These are phyloP conservation scores for Fusarium agapanthi DNA, from an alignment of 2,329 filamentous ascomycete species.

Conservation along the genomic window DNA sequence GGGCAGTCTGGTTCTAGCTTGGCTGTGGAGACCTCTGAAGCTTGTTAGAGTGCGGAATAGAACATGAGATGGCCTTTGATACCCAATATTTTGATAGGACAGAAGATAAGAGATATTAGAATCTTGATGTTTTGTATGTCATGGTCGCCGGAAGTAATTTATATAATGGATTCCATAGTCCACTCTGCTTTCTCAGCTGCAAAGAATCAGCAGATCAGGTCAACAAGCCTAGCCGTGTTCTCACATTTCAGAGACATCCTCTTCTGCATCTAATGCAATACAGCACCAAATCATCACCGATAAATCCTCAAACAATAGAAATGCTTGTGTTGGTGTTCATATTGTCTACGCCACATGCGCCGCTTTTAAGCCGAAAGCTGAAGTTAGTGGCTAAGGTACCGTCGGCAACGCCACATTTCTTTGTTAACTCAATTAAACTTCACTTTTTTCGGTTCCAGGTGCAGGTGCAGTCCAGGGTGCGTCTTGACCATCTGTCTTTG, in stretches of 20 bases:
- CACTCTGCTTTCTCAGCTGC: neutral
- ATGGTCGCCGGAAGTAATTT: no score
- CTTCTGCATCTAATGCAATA: neutral
- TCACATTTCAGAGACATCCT: neutral
- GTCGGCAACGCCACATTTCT: constrained; percentile 29
- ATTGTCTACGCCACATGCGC: constrained; percentile 16
- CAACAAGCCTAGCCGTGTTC: neutral
- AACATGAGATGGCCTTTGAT: neutral
- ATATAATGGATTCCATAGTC: rapidly evolving
- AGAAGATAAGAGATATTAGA: no score
- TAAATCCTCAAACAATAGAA: neutral
- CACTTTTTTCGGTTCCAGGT: constrained; percentile 8
- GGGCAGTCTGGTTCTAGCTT: neutral
- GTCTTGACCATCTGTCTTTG: constrained; percentile 21
- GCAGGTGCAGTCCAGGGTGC: constrained; percentile 3
- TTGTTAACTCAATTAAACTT: constrained; percentile 21
- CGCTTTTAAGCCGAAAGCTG: neutral
- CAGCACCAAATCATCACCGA: neutral
- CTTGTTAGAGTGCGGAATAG: neutral
- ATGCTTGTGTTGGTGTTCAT: neutral
- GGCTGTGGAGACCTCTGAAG: neutral
- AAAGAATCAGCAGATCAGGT: neutral
- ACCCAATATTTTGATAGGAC: neutral
- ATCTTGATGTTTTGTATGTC: neutral
- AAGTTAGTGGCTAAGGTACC: constrained; percentile 12